These are phyloP conservation scores for Rhododendron henanense DNA, from an alignment of 148 eudicot genomes.

Conservation along the genomic window DNA sequence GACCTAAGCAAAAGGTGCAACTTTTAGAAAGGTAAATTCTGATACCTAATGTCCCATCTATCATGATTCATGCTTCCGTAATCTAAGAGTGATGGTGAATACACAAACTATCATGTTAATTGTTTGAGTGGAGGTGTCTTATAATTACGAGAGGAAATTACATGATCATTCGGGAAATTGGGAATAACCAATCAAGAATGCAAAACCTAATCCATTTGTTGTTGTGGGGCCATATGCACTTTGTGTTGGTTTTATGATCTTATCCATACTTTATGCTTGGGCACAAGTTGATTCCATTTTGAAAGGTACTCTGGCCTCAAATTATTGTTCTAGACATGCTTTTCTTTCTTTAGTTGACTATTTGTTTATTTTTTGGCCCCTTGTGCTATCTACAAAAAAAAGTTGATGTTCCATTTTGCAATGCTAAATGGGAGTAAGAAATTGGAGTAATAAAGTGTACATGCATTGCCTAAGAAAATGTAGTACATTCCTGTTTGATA, in stretches of 20 bases:
- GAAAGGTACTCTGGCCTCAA: neutral
- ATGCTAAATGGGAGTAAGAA: neutral
- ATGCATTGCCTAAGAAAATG: neutral
- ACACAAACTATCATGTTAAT: neutral
- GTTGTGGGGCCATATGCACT: neutral
- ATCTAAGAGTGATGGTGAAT: neutral
- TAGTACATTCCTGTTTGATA: neutral
- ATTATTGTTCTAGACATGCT: neutral
- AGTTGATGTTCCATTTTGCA: neutral
- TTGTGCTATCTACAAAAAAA: neutral
- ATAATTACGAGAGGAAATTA: neutral
- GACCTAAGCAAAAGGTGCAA: constrained; percentile 72
- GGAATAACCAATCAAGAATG: neutral
- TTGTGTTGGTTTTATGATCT: neutral
- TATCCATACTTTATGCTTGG: neutral
- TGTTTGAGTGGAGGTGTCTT: neutral
- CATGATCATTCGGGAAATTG: neutral
- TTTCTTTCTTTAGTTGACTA: neutral
- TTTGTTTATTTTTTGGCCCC: neutral
- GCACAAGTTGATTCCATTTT: neutral
- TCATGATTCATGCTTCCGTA: constrained; percentile 4
- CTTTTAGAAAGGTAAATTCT: constrained; percentile 71
- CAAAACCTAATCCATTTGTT: constrained; percentile 1
- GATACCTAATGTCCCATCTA: neutral
- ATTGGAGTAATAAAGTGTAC: neutral